Base-by-base conservation (phyloP, 805 yeast genomes). In the Martiniozyma abietophila region DNA sequence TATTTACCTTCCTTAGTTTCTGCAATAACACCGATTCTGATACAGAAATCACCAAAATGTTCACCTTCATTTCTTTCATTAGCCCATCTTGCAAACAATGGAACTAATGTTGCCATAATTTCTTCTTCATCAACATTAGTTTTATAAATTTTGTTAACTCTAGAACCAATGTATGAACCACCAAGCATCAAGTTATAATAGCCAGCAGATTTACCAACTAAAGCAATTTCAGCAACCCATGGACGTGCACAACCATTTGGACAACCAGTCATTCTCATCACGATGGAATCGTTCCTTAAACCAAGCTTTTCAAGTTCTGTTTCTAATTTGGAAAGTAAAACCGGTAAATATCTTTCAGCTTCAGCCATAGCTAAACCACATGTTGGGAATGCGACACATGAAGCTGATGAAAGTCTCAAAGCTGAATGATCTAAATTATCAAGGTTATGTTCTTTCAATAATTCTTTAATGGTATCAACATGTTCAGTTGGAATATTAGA, bases 301-400 rank as follows among this genome's bases (percentile, higher is more conserved):
- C 97, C 97, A 45, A 77, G 76, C 52, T 86, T 95, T 61, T 89
- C 96, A 39, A 89, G 66, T 15, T 85, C 76, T n/a, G 65, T 72
- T 59, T 89, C 97, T 40, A 89, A 63, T 61, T 86, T 84, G 43
- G 79, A 59, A 46, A 89, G 73, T 49, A 89, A 69, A 32, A 69
- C 78, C 7, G 97, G 97, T 50, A 89, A 67, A 56, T 78, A 80
- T 55, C 97, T 77, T 65, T 89, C 97, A 36, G 94, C 80, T 64
- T 89, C 97, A 22, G 97, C 97, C 96, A 89, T 86, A 14, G 97
- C 97, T 53, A 89, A 72, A 47, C 97, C 97, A 74, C 97, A 89
- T 1, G 97, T 89, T 47, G 97, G 97, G 73, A 89, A 78, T 2
- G 96, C 96, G 39, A 89, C 97, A 73, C 97, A 89, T 0, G 97